These are phyloP conservation scores for Colletotrichum gloeosporioides DNA, from an alignment of 2,329 filamentous ascomycete species.

Conservation along the genomic window DNA sequence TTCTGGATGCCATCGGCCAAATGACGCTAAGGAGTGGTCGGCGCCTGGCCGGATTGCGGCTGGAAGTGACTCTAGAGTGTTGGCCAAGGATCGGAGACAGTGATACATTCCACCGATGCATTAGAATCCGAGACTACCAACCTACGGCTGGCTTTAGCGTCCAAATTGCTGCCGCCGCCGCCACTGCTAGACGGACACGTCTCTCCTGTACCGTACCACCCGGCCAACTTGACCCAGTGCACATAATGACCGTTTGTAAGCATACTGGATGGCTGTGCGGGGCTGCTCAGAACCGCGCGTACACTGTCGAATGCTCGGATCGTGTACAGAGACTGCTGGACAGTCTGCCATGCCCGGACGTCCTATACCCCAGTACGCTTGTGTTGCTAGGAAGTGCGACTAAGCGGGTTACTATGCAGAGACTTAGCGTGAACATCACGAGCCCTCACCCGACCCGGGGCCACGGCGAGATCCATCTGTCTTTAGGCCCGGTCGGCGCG, in stretches of 20 bases:
- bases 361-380: background rate
- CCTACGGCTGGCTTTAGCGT: too few species aligned
- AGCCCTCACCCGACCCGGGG: background rate
- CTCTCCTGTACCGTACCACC: background rate
- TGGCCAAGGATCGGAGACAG: too few species aligned
- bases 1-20: too few species aligned
- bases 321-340: background rate
- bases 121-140: too few species aligned
- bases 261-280: background rate
- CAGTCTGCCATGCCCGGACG: background rate
- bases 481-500: background rate
- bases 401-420: background rate
- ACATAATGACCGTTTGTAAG: background rate
- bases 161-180: too few species aligned
- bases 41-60: too few species aligned
- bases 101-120: too few species aligned
- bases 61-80: too few species aligned
- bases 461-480: background rate
- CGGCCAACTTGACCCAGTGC: background rate
- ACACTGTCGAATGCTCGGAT: too few species aligned
- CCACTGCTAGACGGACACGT: background rate
- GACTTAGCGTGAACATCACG: background rate
- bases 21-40: too few species aligned
- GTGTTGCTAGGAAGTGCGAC: background rate
- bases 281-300: background rate